Evolutionary conservation across 176 grass and related monocot genomes (phyloP).

Genomic region (Bromus sterilis): DNA sequence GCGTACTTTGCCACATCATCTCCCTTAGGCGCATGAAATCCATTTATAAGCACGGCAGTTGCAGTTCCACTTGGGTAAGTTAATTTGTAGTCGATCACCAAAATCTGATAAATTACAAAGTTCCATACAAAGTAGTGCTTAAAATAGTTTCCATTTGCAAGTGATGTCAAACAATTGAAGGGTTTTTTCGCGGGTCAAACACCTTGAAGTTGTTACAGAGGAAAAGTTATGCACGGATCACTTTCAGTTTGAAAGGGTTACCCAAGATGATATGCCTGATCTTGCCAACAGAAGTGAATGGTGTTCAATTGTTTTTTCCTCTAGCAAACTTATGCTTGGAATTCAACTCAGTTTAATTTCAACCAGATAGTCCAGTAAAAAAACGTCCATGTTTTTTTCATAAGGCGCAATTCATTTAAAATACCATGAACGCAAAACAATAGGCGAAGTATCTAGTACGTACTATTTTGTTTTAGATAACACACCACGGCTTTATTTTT

Average conservation of each 20-base stretch:
- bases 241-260: neutral
- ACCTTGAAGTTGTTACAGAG: neutral
- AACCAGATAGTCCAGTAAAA: neutral
- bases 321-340: neutral
- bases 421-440: neutral
- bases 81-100: slow-evolving; percentile 92
- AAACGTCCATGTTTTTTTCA: neutral
- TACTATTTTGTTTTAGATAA: neutral
- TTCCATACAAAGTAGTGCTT: neutral
- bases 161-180: neutral
- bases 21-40: slow-evolving; percentile 82
- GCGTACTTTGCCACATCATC: slow-evolving; percentile 75
- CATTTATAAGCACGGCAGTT: slow-evolving; percentile 96
- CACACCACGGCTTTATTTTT: neutral
- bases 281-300: neutral
- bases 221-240: neutral
- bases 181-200: no score
- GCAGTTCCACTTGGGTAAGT: slow-evolving; percentile 98
- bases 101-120: slow-evolving; percentile 57
- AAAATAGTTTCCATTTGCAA: neutral
- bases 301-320: neutral
- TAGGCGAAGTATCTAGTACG: neutral
- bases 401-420: neutral
- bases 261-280: neutral
- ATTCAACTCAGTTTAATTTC: neutral